Percentiles rank a stretch among this genome's conserved stretches.
Conservation (phyloP, 164 flowering plant species). For the Magnolia sinica region DNA sequence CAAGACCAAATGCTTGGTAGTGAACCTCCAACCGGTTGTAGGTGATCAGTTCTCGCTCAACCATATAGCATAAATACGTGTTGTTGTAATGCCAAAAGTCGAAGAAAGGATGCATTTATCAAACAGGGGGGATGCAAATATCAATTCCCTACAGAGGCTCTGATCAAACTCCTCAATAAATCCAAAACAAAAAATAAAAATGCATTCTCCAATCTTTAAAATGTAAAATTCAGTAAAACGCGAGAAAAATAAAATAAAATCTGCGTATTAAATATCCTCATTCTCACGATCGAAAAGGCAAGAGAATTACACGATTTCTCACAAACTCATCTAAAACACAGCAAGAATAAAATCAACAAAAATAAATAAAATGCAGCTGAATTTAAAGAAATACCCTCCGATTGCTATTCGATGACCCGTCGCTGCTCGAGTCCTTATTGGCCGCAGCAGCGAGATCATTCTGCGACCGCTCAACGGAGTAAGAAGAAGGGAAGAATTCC, state of each 20-base stretch:
- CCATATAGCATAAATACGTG: not conserved
- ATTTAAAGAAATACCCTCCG: slow-evolving; percentile 21
- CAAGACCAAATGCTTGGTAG: not conserved
- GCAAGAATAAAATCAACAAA: not conserved
- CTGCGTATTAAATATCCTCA: not conserved
- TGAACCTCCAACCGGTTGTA: not conserved
- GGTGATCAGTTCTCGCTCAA: not conserved
- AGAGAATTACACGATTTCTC: too few species aligned
- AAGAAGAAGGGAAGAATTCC: slow-evolving; percentile 70
- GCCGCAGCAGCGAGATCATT: slow-evolving; percentile 26
- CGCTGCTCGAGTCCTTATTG: slow-evolving; percentile 26
- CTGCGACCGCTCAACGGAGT: slow-evolving; percentile 16
- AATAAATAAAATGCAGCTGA: not conserved
- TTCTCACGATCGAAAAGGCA: not conserved
- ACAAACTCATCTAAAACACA: too few species aligned
- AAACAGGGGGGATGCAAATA: not conserved
- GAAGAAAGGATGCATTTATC: not conserved
- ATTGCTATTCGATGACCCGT: slow-evolving; percentile 28
- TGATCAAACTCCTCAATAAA: not conserved
- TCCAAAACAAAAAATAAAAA: too few species aligned
- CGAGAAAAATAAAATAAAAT: too few species aligned
- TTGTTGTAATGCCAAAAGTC: not conserved
- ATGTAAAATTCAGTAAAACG: not conserved
- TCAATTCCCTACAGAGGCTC: not conserved
- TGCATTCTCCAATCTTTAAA: not conserved